phyloP scores from a whole-genome alignment of 2,329 filamentous ascomycete genomes.

The Epichloe baconii region DNA sequence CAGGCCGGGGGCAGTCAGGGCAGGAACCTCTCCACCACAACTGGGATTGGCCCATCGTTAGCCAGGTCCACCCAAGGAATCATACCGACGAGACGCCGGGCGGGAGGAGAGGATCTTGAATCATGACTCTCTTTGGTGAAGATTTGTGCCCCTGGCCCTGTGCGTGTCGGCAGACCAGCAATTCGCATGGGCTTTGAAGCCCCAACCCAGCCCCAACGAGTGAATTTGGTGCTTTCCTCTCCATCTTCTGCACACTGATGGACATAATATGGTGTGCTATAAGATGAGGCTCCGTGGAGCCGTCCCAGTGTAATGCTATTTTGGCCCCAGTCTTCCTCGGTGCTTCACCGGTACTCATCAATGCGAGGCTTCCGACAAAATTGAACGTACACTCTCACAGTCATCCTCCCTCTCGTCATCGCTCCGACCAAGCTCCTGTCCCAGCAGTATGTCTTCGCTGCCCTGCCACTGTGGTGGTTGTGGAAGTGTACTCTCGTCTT shows the following conservation, averaged over 20 bases:
- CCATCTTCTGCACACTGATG: neutral
- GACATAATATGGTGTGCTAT: neutral
- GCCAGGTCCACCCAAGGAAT: neutral
- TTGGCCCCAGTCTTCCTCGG: constrained; percentile 16
- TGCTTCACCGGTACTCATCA: constrained; percentile 11
- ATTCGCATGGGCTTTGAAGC: neutral
- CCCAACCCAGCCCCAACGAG: neutral
- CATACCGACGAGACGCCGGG: constrained; percentile 16
- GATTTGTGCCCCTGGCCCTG: neutral
- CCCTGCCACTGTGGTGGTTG: constrained; percentile 54
- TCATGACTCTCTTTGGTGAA: neutral
- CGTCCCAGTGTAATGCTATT: constrained; percentile 4
- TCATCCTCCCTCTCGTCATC: constrained; percentile 17
- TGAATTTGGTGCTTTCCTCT: neutral
- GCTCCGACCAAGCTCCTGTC: constrained; percentile 29
- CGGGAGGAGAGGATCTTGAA: constrained; percentile 3
- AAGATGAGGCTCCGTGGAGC: constrained; percentile 4
- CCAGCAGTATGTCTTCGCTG: constrained; percentile 49
- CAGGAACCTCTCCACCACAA: constrained; percentile 8
- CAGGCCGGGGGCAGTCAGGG: too few species aligned
- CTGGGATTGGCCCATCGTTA: constrained; percentile 15
- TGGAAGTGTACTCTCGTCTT: constrained; percentile 48
- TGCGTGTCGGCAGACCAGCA: neutral
- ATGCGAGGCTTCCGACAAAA: constrained; percentile 7
- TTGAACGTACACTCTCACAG: constrained; percentile 1